These are phyloP conservation scores for Gastrolobium bilobum DNA, from an alignment of 306 rosid species.

Conservation along the genomic window DNA sequence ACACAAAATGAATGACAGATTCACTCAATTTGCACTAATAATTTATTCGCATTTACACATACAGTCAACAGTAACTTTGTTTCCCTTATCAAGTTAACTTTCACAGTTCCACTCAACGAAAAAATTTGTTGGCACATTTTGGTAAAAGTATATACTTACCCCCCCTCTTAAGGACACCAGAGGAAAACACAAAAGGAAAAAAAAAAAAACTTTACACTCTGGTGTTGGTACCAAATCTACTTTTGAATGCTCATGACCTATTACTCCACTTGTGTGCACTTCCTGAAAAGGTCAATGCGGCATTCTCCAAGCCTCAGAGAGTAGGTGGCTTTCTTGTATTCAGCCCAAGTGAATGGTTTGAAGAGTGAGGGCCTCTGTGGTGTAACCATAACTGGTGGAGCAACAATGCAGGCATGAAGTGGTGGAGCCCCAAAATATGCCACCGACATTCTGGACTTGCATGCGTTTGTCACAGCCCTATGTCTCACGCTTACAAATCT, in stretches of 20 bases:
- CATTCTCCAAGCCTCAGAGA: conserved; percentile 72
- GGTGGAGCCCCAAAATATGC: conserved; percentile 80
- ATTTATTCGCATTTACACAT: too few species aligned
- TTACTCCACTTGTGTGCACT: background rate
- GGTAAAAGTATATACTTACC: too few species aligned
- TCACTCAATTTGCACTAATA: too few species aligned
- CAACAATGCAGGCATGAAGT: conserved; percentile 53
- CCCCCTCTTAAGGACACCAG: too few species aligned
- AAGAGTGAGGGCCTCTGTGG: conserved; percentile 59
- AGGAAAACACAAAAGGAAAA: too few species aligned
- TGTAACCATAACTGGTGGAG: conserved; percentile 62
- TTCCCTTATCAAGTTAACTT: too few species aligned
- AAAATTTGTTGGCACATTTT: too few species aligned
- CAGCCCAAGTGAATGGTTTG: conserved; percentile 81
- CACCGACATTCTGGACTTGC: conserved; percentile 69
- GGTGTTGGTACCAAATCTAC: background rate
- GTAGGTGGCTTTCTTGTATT: conserved; percentile 70
- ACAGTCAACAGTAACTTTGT: too few species aligned
- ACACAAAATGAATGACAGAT: too few species aligned
- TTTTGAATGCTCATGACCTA: background rate
- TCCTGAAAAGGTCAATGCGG: conserved; percentile 68
- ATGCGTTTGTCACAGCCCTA: conserved; percentile 67
- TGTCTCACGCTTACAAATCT: conserved; percentile 82
- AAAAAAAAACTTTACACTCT: background rate
- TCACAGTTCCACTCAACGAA: too few species aligned